Evolutionary conservation across 2,329 filamentous ascomycete species (phyloP), one percentile per base, ranked within the genome.

Genomic region (Ascochyta fabae): DNA sequence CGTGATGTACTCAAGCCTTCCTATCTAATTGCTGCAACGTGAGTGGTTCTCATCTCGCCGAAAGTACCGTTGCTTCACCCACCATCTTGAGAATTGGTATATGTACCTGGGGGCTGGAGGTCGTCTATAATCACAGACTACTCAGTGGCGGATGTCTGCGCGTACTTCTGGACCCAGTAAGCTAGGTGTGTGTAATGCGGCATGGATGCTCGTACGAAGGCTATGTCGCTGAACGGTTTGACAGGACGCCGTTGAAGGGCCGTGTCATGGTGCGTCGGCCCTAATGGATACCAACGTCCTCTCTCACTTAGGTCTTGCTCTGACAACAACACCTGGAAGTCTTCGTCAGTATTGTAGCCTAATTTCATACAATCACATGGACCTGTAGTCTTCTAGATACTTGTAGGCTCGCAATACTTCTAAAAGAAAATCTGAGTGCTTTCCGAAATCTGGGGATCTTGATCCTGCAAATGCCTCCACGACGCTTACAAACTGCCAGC

Each of bases 181-280:
- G 4, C 24, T 4, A 15, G 24, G 33, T 27, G 19, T 24, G 38
- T 35, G 38, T 22, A 36, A 22, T 15, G 19, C 26, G 29, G 8
- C 34, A 22, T n/a, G 12, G 29, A 16, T 23, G 22, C 39, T 53
- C 38, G 38, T 53, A 48, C 31, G 43, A 53, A 34, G 13, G 19
- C 35, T 22, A 39, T 22, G n/a, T 26, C 38, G 48, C 38, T 40
- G 26, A 44, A 43, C 15, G 34, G 23, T 13, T 35, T 49, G 52
- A 45, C 52, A 54, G 45, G 22, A 24, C 52, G 29, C 46, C 46
- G 40, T 49, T 45, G n/a, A 15, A 35, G 41, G 41, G 40, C 44
- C 51, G 40, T 39, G 45, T 35, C 34, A 45, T 16, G 4, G 38
- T 22, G 39, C 40, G 29, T 16, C 12, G 16, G 31, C 23, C 19